phyloP scores from a whole-genome alignment of 73 alveolate genomes.

The Tetrahymena borealis region DNA sequence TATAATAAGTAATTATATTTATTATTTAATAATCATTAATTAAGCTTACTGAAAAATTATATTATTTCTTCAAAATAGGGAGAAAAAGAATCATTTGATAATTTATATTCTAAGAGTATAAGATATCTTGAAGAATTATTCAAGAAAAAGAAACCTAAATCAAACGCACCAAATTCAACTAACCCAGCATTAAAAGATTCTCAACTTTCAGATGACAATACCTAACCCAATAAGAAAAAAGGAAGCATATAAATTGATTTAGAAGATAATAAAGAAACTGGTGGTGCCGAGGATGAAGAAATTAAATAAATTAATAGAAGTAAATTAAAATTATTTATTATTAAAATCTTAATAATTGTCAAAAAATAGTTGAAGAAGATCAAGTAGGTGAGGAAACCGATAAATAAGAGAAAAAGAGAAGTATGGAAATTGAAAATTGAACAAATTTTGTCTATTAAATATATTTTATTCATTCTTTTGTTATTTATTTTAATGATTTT shows the following conservation, averaged over 20 bases:
- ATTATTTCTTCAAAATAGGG: not conserved
- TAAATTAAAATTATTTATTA: not conserved
- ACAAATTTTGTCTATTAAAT: not conserved
- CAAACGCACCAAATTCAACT: not conserved
- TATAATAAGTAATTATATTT: not conserved
- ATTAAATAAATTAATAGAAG: not conserved
- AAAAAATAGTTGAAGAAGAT: not conserved
- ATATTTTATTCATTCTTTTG: no score
- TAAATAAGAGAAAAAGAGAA: not conserved
- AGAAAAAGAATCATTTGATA: not conserved
- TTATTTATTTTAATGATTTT: no score
- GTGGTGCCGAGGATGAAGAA: not conserved
- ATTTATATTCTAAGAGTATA: not conserved
- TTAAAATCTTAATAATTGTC: not conserved
- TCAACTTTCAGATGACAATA: not conserved
- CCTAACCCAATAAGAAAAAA: not conserved
- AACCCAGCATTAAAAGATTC: not conserved
- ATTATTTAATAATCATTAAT: not conserved
- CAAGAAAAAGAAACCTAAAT: not conserved
- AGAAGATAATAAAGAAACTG: not conserved
- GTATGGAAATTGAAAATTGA: not conserved
- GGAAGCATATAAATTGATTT: not conserved
- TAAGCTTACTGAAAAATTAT: not conserved
- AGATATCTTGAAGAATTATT: not conserved
- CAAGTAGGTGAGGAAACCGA: not conserved